Evolutionary conservation across 1,284 basidiomycete species (phyloP).

Genomic region (Ganoderma sinense): DNA sequence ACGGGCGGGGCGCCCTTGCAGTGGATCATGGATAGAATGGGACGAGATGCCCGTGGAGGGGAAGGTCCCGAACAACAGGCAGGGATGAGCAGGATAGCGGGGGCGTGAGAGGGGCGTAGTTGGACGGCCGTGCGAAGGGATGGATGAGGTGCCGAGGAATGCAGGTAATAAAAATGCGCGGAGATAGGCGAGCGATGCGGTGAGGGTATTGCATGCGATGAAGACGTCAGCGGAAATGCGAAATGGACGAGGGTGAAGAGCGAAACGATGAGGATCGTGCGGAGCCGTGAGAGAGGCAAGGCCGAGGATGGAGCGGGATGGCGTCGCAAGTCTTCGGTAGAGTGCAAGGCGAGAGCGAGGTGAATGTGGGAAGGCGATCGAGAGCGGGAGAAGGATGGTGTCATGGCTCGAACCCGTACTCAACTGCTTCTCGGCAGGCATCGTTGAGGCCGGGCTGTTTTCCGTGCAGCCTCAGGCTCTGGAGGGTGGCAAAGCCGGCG

Average conservation of each 20-base stretch:
- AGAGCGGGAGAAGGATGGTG: neutral
- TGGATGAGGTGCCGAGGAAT: conserved; percentile 13
- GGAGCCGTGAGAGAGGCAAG: conserved; percentile 14
- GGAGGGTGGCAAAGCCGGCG: conserved; percentile 62
- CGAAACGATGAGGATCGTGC: conserved; percentile 19
- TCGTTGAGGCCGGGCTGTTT: conserved; percentile 58
- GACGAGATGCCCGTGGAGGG: neutral
- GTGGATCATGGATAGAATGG: neutral
- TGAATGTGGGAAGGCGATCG: conserved; percentile 6
- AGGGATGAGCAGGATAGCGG: conserved; percentile 4
- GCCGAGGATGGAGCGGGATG: neutral
- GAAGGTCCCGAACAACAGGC: conserved; percentile 10
- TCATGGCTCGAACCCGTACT: conserved; percentile 71
- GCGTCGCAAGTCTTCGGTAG: neutral
- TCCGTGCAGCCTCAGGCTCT: conserved; percentile 66
- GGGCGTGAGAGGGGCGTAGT: neutral
- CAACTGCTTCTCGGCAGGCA: conserved; percentile 74
- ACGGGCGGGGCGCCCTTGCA: neutral
- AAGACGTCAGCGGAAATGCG: conserved; percentile 30
- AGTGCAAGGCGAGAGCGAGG: conserved; percentile 7
- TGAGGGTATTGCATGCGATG: conserved; percentile 28
- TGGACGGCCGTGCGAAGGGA: conserved; percentile 9
- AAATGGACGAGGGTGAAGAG: conserved; percentile 22
- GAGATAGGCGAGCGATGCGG: conserved; percentile 29
- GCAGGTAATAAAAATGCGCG: conserved; percentile 29